A percentile compares a stretch with the other conserved stretches of the same genome.
Conservation (phyloP, 257 asterid genomes). For the Coffea canephora region DNA sequence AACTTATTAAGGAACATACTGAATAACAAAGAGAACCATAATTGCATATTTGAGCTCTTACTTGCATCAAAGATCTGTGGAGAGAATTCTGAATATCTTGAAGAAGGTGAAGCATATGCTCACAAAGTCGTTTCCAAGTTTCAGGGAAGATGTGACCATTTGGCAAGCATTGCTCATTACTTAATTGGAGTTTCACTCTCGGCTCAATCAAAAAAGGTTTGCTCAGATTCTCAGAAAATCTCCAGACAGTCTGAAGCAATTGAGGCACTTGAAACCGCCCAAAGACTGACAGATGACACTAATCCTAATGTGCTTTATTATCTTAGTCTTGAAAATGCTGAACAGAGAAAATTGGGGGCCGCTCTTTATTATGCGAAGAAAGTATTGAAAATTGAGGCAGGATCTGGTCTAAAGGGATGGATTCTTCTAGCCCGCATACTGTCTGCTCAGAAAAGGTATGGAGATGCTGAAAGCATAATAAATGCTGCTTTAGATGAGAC, state of each 20-base stretch:
- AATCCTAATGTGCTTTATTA: slow-evolving; percentile 47
- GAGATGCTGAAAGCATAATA: slow-evolving; percentile 68
- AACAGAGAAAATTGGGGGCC: slow-evolving; percentile 70
- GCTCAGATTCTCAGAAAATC: slow-evolving; percentile 55
- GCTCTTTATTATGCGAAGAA: slow-evolving; percentile 75
- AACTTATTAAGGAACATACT: slow-evolving; percentile 66
- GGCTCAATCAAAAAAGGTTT: slow-evolving; percentile 48
- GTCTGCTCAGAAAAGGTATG: slow-evolving; percentile 74
- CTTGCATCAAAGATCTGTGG: slow-evolving; percentile 80
- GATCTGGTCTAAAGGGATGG: slow-evolving; percentile 67
- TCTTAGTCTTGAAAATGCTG: slow-evolving; percentile 82
- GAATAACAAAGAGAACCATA: slow-evolving; percentile 49
- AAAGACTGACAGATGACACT: slow-evolving; percentile 37
- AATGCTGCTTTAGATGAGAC: slow-evolving; percentile 89
- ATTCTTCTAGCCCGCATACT: slow-evolving; percentile 82
- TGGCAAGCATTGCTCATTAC: slow-evolving; percentile 44
- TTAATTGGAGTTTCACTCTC: slow-evolving; percentile 62
- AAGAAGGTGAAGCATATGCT: slow-evolving; percentile 58
- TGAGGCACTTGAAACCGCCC: slow-evolving; percentile 62
- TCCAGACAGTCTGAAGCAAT: slow-evolving; percentile 63
- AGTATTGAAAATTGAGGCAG: slow-evolving; percentile 62
- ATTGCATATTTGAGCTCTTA: slow-evolving; percentile 43
- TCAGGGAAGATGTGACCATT: slow-evolving; percentile 40
- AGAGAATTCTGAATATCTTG: slow-evolving; percentile 37
- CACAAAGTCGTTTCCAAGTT: slow-evolving; percentile 31